Percentiles rank a stretch among this genome's conserved stretches.
phyloP scores from a whole-genome alignment of 148 eudicot genomes.

The Beta vulgaris region DNA sequence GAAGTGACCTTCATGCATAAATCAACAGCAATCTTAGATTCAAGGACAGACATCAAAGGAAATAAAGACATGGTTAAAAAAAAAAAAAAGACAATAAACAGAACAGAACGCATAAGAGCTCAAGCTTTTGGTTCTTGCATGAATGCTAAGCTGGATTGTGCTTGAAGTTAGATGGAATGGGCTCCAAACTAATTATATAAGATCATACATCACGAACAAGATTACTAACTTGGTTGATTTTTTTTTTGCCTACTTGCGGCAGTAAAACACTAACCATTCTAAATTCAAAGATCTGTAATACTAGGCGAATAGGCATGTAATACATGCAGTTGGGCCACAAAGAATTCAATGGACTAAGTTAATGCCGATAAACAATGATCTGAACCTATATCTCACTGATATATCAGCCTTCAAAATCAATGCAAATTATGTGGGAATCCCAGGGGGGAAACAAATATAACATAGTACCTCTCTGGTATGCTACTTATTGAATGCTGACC shows the following conservation, averaged over 20 bases:
- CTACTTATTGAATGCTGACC: not conserved
- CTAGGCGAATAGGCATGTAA: not conserved
- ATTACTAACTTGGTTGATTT: not conserved
- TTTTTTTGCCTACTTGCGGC: not conserved
- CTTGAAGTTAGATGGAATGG: no score
- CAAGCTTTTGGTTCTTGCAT: not conserved
- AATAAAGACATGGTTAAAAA: not conserved
- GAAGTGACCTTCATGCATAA: not conserved
- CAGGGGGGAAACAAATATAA: no score
- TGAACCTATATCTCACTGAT: not conserved
- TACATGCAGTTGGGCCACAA: not conserved
- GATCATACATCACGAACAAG: not conserved
- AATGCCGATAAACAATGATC: not conserved
- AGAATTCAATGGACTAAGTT: not conserved
- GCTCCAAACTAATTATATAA: not conserved
- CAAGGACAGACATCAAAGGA: not conserved
- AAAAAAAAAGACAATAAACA: not conserved
- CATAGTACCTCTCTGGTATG: no score
- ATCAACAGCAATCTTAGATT: not conserved
- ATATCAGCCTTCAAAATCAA: not conserved
- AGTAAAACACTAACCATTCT: not conserved
- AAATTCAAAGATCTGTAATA: not conserved
- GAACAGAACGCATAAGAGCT: not conserved
- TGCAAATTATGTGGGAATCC: not conserved
- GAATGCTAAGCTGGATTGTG: not conserved